Base-by-base conservation (phyloP, 176 grass and related monocot genomes). In the Thalia dealbata region DNA sequence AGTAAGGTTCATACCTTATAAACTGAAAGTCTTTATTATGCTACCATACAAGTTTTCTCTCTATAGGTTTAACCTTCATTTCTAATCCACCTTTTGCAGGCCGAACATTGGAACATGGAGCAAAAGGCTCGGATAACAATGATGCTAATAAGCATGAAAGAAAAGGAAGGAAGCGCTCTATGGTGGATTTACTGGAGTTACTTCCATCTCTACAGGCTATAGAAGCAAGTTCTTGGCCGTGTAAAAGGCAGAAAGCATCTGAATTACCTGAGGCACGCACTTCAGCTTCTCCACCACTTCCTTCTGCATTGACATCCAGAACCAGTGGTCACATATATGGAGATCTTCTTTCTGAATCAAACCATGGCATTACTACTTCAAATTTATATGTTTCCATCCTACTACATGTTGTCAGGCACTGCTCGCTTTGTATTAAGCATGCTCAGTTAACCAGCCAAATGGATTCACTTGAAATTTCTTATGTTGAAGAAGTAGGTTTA, bases 381-480 rank as follows among this genome's bases (percentile, higher is more conserved):
- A 93, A 86, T 80, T 74, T 65, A 11, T 99, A 91, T 82, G 84
- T 84, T 74, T 95, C 81, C 30, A 80, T 99, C 71, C 88, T 99
- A 72, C 72, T 99, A 13, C 85, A 91, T 88, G 88, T 91, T 75
- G 80, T 95, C 71, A 87, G 85, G 29, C 90, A 99, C 29, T 95
- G 83, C 78, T 95, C 85, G 7, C 67, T 95, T 24, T 95, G 85
- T 82, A 89, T 99, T 77, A 99, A 99, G 76, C 90, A 95, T 88
- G 88, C 95, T 38, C 95, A 99, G 72, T 73, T 99, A 71, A 99
- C 95, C 60, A 85, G 87, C 50, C 95, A 99, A 80, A 95, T 99
- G 95, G 88, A 91, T 81, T 82, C 83, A 41, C 82, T 93, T 72
- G 72, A 79, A 10, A 99, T 99, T 86, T 79, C 90, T 32, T 95